Percentiles rank a stretch among this genome's conserved stretches.
Evolutionary conservation across 1,284 basidiomycete genomes (phyloP).

Genomic region (Fomitiporia mediterranea): DNA sequence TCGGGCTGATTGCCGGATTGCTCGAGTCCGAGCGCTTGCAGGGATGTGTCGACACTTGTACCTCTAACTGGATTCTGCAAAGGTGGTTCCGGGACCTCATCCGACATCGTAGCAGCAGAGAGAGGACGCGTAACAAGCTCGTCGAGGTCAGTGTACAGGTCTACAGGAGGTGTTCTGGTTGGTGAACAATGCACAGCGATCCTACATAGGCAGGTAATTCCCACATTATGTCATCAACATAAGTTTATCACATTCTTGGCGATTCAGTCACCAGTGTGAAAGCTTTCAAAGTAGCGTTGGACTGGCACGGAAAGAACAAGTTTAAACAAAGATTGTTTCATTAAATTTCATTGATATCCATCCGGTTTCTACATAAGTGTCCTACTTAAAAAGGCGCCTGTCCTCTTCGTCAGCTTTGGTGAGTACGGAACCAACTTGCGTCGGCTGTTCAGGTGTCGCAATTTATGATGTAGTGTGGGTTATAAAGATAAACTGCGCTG

Average conservation of each 20-base stretch:
- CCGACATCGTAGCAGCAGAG: constrained; percentile 16
- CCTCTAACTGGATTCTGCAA: constrained; percentile 27
- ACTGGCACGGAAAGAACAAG: background rate
- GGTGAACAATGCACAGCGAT: background rate
- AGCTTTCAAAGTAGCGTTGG: too few relatives aligned
- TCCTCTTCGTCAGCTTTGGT: constrained; percentile 1
- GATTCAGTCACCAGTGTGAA: too few relatives aligned
- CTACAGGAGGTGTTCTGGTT: background rate
- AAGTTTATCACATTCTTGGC: background rate
- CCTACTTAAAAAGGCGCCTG: background rate
- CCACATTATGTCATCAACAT: background rate
- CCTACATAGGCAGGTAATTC: background rate
- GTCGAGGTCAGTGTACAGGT: background rate
- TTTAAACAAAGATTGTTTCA: background rate
- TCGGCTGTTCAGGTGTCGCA: constrained; percentile 2
- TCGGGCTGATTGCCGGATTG: background rate
- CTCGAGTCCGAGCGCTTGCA: constrained; percentile 23
- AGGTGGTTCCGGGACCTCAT: constrained; percentile 19
- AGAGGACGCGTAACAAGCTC: background rate
- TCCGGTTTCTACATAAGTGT: constrained; percentile 3
- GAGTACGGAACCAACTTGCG: background rate
- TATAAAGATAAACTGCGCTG: background rate
- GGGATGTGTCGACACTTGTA: constrained; percentile 27
- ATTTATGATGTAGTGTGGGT: background rate
- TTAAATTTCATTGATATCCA: background rate